Evolutionary conservation across 257 asterid species (phyloP), one percentile per base, ranked within the genome.

Genomic region (Anisodus acutangulus): DNA sequence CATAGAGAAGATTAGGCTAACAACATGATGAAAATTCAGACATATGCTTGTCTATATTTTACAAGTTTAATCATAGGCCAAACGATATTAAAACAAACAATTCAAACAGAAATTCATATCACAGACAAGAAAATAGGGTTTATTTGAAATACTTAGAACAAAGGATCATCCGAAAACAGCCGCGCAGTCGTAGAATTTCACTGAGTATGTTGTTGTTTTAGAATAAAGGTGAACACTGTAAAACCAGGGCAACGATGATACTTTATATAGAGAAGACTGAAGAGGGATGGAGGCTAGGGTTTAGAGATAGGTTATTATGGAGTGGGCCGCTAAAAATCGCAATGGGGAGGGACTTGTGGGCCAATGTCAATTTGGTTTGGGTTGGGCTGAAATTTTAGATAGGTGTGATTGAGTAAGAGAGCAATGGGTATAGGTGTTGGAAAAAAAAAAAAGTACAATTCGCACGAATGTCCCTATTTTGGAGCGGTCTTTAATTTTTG

Each of bases 1-100:
- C 91, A 90, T 88, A 84, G 89, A 89, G 89, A 90, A 90, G 89
- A 88, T 88, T 88, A 88, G 88, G 63, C 19, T 78, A 76, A 78
- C 90, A 88, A 86, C 90, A 88, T 8, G 82, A 53, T 83, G 83
- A 66, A 72, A 49, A 86, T 82, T 88, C 88, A 84, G 89, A 60
- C 90, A 88, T 88, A 88, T 88, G 90, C 90, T 88, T 88, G 90
- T 88, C 90, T 78, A 74, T 86, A 74, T 55, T 8, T 1, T 1
- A 53, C 9, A 66, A 35, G 12, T 78, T 15, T 82, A 88, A 88
- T 88, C 90, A 88, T 84, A 7, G 88, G 88, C 89, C 90, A 62
- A 45, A 6, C 22, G 17, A 1, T 57, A 37, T 6, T 3, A 64
- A 39, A 67, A 31, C 35, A 35, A n/a, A 15, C 41, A 54, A 67